Evolutionary conservation across 2,329 filamentous ascomycete genomes (phyloP).

Genomic region (Colletotrichum orchidophilum): DNA sequence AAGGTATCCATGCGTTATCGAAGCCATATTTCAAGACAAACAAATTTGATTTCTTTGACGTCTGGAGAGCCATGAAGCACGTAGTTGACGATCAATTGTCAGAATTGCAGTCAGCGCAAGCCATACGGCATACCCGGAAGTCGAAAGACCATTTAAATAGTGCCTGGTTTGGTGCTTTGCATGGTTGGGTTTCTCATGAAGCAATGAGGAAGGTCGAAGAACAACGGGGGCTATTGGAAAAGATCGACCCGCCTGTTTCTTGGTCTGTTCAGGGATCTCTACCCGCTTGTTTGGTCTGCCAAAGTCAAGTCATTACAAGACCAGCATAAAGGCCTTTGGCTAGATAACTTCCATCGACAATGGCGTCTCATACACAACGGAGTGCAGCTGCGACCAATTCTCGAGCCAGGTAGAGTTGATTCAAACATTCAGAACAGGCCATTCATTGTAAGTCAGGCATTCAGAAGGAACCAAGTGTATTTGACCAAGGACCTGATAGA

Average conservation of each 20-base stretch:
- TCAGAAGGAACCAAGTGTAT: too few relatives aligned
- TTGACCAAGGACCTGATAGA: slow-evolving; percentile 46
- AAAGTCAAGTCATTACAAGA: slow-evolving; percentile 19
- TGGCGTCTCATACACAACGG: too few relatives aligned
- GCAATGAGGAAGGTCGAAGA: slow-evolving; percentile 34
- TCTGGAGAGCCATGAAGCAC: slow-evolving; percentile 26
- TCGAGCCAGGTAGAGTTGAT: too few relatives aligned
- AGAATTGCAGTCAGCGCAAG: slow-evolving; percentile 19
- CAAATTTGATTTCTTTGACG: slow-evolving; percentile 20
- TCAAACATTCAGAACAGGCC: too few relatives aligned
- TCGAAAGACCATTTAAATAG: slow-evolving; percentile 19
- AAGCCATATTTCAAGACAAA: slow-evolving; percentile 30
- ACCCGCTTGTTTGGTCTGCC: slow-evolving; percentile 18
- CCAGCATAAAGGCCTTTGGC: too few relatives aligned
- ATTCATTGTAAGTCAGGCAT: too few relatives aligned
- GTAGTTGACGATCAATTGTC: slow-evolving; percentile 15
- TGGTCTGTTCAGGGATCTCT: slow-evolving; percentile 32
- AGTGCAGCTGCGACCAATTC: too few relatives aligned
- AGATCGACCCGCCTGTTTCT: not conserved
- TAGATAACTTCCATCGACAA: too few relatives aligned
- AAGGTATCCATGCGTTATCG: slow-evolving; percentile 34
- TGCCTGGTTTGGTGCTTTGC: slow-evolving; percentile 8
- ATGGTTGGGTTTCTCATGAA: slow-evolving; percentile 33
- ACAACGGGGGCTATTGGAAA: slow-evolving; percentile 27
- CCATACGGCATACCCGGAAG: slow-evolving; percentile 10